phyloP scores from a whole-genome alignment of 148 eudicot species.

The Agrostemma githago region DNA sequence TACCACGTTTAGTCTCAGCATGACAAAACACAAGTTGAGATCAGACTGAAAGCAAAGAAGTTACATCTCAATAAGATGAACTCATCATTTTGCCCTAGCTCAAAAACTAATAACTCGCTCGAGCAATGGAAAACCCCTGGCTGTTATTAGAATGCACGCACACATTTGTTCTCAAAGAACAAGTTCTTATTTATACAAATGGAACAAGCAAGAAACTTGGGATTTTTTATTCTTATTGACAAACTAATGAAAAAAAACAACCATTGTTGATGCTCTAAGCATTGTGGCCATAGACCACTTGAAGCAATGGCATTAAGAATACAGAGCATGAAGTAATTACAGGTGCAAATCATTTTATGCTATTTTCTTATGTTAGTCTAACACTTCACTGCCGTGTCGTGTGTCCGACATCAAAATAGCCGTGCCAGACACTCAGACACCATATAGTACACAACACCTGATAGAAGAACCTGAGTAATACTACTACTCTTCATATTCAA shows the following conservation, averaged over 20 bases:
- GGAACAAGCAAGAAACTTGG: not conserved
- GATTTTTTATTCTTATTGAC: not conserved
- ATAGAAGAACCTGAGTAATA: too few relatives aligned
- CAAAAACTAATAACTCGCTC: not conserved
- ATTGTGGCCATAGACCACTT: not conserved
- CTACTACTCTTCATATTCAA: too few relatives aligned
- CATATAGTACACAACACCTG: too few relatives aligned
- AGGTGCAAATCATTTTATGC: not conserved
- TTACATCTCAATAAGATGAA: not conserved
- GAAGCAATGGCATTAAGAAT: too few relatives aligned
- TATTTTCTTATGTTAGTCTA: too few relatives aligned
- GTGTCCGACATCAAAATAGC: too few relatives aligned
- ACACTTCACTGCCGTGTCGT: too few relatives aligned
- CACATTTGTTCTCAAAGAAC: not conserved
- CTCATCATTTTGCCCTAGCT: not conserved
- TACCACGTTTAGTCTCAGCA: not conserved
- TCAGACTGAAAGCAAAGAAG: not conserved
- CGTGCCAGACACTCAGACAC: too few relatives aligned
- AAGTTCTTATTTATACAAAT: not conserved
- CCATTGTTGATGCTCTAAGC: not conserved
- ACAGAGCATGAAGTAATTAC: too few relatives aligned
- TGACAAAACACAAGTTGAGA: not conserved
- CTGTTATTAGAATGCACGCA: not conserved
- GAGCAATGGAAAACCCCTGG: not conserved
- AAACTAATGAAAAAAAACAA: not conserved